Base-by-base conservation (phyloP, 2,329 filamentous ascomycete genomes). In the Coleophoma cylindrospora region DNA sequence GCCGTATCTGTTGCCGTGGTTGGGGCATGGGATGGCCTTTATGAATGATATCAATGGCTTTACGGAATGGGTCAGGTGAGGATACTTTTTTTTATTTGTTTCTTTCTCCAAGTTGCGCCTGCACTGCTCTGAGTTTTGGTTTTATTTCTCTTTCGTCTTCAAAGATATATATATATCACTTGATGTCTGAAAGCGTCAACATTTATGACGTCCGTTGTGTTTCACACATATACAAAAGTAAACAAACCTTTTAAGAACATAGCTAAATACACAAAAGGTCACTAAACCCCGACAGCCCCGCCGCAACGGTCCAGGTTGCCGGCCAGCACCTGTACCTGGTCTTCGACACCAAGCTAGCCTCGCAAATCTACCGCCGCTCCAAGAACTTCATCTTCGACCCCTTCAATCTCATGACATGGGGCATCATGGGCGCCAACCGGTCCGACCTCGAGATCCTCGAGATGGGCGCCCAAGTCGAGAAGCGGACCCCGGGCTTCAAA, bases 271-370 rank as follows among this genome's bases (percentile, higher is more conserved):
- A 38, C 7, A 38, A 38, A 22, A 50, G 53, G 47, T 52, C 50
- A 22, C 34, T 48, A 21, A 46, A 51, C 32, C 52, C 52, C 4
- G 33, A 46, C 13, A 47, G 46, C 33, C 33, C 47, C 13, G 47
- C 52, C 15, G 52, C 49, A 7, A 54, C 52, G 6, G 48, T 53
- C 6, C 53, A 46, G 11, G 45, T 59, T 12, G 56, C 48, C 21
- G 59, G 59, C 2, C 47, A 54, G 34, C 51, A 55, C 44, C 53
- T 54, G 7, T 59, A 61, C 52, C 34, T 55, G 8, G 50, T 61
- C 22, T 56, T 57, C 21, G 54, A 61, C 43, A 48, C 55, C 40
- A 60, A 58, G 38, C 52, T 60, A 11, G 56, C 56, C 14, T 50
- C 50, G 15, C 51, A 54, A 15, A 50, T 60, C 12, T 58, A 54